Conservation (phyloP, 257 asterid species). For the Gynochthodes officinalis region DNA sequence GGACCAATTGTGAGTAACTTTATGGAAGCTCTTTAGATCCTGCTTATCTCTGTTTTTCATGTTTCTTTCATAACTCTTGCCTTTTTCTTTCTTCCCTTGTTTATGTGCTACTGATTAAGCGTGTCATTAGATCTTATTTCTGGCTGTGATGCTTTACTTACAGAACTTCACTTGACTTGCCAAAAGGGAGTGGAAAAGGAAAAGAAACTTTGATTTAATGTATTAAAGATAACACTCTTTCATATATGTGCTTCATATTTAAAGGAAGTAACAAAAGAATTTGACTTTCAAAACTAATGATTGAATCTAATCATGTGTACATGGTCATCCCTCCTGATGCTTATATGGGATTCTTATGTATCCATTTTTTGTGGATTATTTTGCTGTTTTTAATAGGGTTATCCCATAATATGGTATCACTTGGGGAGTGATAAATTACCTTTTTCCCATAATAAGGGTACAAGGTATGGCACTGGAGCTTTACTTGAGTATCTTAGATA, state of each 20-base stretch:
- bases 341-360: neutral
- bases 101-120: neutral
- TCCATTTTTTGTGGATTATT: too few relatives aligned
- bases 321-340: neutral
- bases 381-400: neutral
- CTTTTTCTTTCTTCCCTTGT: neutral
- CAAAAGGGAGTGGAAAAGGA: neutral
- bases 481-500: neutral
- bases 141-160: neutral
- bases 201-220: neutral
- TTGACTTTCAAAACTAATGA: too few relatives aligned
- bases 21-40: neutral
- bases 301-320: neutral
- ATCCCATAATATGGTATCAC: neutral
- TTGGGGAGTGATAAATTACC: too few relatives aligned
- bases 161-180: neutral
- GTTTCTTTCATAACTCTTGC: neutral
- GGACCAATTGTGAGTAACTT: slow-evolving; percentile 87
- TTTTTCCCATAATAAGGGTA: neutral
- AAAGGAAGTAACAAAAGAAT: neutral
- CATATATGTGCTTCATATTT: neutral
- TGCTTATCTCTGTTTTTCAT: neutral
- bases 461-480: neutral
- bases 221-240: neutral
- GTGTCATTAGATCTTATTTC: neutral